Percentiles rank a stretch among this genome's conserved stretches.
Conservation (phyloP, 192 early-diverging fungal species). For the Gonapodya prolifera region DNA sequence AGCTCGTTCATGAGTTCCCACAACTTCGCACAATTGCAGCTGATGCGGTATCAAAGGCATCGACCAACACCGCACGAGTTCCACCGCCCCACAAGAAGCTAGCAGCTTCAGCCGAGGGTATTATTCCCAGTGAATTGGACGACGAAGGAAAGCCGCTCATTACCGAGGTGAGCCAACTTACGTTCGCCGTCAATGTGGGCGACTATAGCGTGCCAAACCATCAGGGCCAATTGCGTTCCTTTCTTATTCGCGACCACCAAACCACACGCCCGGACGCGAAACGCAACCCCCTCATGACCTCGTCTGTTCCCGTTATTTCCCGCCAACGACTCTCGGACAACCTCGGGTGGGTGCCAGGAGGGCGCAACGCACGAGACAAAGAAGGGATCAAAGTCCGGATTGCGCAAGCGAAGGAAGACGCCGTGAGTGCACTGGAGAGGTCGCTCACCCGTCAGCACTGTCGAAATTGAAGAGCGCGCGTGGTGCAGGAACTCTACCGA, state of each 20-base stretch:
- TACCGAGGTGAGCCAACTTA: neutral
- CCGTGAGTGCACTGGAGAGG: too few species aligned
- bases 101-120: neutral
- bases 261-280: neutral
- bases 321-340: neutral
- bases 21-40: neutral
- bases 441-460: too few species aligned
- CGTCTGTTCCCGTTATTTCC: neutral
- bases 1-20: neutral
- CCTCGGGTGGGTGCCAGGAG: neutral
- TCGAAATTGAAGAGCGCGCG: neutral
- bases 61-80: neutral
- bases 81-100: neutral
- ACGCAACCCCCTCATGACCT: neutral
- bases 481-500: constrained; percentile 12
- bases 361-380: neutral
- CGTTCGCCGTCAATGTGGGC: neutral
- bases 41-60: neutral
- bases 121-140: neutral
- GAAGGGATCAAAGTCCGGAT: neutral
- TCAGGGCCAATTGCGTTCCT: neutral
- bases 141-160: neutral
- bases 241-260: neutral
- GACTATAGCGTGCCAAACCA: neutral
- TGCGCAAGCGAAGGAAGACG: neutral